Conservation (phyloP, 306 rosid species). For the Luffa aegyptiaca region DNA sequence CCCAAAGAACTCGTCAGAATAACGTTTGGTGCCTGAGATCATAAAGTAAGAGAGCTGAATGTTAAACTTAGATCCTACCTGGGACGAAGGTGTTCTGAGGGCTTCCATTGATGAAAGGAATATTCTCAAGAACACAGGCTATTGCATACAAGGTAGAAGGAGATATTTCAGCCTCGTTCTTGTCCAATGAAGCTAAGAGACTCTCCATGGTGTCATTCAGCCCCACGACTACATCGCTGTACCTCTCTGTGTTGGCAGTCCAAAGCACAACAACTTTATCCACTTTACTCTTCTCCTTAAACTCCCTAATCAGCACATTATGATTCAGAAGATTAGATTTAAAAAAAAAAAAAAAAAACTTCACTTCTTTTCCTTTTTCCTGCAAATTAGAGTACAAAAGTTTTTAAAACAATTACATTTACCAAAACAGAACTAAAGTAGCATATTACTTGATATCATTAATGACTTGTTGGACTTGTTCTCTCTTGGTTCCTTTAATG, state of each 20-base stretch:
- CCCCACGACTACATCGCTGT: constrained; percentile 70
- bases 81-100: constrained; percentile 97
- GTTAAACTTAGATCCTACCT: constrained; percentile 24
- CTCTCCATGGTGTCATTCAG: constrained; percentile 71
- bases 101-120: constrained; percentile 95
- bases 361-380: background rate
- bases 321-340: background rate
- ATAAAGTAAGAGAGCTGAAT: background rate
- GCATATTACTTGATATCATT: constrained; percentile 54
- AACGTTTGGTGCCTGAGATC: background rate
- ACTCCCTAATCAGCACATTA: constrained; percentile 40
- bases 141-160: constrained; percentile 86
- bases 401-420: background rate
- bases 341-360: background rate
- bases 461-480: constrained; percentile 69
- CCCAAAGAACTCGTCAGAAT: background rate
- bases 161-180: constrained; percentile 85
- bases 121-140: constrained; percentile 71
- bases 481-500: constrained; percentile 79
- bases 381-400: background rate
- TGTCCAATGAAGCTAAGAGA: constrained; percentile 66
- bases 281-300: constrained; percentile 74
- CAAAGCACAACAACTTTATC: constrained; percentile 91
- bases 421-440: background rate
- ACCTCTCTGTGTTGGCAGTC: constrained; percentile 99